phyloP scores from a whole-genome alignment of 257 asterid species.

The Hygrophila difformis region DNA sequence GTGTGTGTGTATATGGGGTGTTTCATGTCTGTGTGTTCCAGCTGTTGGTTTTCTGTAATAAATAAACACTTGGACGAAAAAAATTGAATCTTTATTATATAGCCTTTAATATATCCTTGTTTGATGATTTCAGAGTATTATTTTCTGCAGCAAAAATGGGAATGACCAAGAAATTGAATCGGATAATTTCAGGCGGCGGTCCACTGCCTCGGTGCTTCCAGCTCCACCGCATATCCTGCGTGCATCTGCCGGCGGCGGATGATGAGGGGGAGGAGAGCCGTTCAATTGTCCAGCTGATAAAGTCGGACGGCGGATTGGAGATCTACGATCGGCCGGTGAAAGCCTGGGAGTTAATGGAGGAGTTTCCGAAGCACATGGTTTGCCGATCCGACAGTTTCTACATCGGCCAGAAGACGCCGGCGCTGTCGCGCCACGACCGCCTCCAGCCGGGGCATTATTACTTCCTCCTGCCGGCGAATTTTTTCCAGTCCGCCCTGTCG shows the following conservation, averaged over 20 bases:
- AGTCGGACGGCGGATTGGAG: slow-evolving; percentile 27
- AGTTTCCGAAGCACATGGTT: slow-evolving; percentile 43
- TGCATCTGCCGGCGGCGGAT: slow-evolving; percentile 15
- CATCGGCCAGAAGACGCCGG: slow-evolving; percentile 38
- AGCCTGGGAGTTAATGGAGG: slow-evolving; percentile 33
- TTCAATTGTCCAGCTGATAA: slow-evolving; percentile 21
- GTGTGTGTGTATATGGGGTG: no score
- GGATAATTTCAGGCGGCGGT: no score
- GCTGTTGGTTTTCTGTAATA: no score
- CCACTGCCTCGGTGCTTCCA: slow-evolving; percentile 31
- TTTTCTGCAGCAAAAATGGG: no score
- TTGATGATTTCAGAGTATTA: no score
- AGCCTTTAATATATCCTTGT: no score
- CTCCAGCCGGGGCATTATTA: slow-evolving; percentile 37
- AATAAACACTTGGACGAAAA: no score
- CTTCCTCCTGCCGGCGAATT: slow-evolving; percentile 41
- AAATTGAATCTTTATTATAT: no score
- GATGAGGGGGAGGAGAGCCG: no score
- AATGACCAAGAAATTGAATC: no score
- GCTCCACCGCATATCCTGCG: slow-evolving; percentile 28
- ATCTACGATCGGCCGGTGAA: slow-evolving; percentile 31
- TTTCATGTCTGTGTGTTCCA: no score
- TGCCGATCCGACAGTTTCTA: slow-evolving; percentile 44
- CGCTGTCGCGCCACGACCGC: slow-evolving; percentile 31
- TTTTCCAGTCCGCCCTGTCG: slow-evolving; percentile 34